Evolutionary conservation across 352 stramenopile genomes (phyloP), one percentile per base, ranked within the genome.

Genomic region (Albugo laibachii): DNA sequence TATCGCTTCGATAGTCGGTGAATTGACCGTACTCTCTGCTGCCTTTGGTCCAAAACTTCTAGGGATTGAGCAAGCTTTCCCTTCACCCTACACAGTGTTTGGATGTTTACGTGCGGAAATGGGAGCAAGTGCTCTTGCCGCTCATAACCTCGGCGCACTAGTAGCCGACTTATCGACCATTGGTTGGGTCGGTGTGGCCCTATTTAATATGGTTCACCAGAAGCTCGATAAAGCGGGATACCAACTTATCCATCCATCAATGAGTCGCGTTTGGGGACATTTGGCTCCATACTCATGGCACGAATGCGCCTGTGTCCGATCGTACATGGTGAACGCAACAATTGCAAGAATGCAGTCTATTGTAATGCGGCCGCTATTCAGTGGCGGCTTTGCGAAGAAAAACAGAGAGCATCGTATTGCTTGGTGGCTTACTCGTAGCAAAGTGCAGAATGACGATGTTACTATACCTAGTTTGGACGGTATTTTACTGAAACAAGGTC

Each of bases 291-390:
- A 60, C 44, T 61, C 70, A 5, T 76, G 60, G 62, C 62, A 76
- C 41, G 62, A 69, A 37, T 60, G 54, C 45, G 63, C 57, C 0
- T 72, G 65, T 39, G 54, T 70, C 5, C 58, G 57, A 45, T 68
- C 65, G 11, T 34, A 53, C 11, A 62, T 69, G 49, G 38, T 62
- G 19, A 49, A 71, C 41, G 52, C 66, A 37, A 45, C 49, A 5
- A 64, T 57, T 0, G 61, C 71, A 18, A 60, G 48, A 2, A 65
- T 55, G 8, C 52, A 66, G 41, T 67, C 58, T 36, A 12, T 71
- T 8, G 68, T 69, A 57, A 70, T 69, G 63, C 61, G 58, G 41
- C 63, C 61, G 19, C 70, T 73, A 57, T 77, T 77, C 54, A 71
- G 63, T 31, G 61, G 63, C 13, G 52, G 57, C 20, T 61, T 57